phyloP scores from a whole-genome alignment of 257 asterid genomes.

The Solanum lycopersicoides region DNA sequence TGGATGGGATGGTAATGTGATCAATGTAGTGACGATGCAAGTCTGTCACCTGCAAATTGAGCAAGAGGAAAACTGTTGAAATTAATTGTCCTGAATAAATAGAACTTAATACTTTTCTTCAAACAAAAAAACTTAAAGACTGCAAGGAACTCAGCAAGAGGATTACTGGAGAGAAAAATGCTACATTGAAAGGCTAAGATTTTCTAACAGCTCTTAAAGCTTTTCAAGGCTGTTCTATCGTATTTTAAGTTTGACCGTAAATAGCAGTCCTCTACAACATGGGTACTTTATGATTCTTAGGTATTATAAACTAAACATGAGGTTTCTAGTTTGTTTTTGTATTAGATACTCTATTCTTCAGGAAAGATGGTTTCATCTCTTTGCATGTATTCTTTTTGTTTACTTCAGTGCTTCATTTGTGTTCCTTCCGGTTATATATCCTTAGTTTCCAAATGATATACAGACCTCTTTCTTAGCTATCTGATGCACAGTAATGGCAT shows the following conservation, averaged over 20 bases:
- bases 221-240: background rate
- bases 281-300: background rate
- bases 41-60: constrained; percentile 53
- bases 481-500: background rate
- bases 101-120: background rate
- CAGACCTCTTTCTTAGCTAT: background rate
- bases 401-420: background rate
- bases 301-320: background rate
- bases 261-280: background rate
- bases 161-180: background rate
- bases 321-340: background rate
- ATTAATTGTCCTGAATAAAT: background rate
- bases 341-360: background rate
- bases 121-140: background rate
- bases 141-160: background rate
- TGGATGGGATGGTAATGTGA: constrained; percentile 86
- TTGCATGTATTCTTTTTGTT: background rate
- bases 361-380: background rate
- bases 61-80: background rate
- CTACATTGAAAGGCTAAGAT: background rate
- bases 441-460: background rate
- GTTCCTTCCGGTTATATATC: background rate
- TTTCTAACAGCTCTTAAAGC: background rate
- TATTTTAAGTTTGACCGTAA: background rate
- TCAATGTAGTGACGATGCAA: constrained; percentile 92